Percentiles rank a stretch among this genome's conserved stretches.
Conservation (phyloP, 805 yeast species). For the Pichia californica region DNA sequence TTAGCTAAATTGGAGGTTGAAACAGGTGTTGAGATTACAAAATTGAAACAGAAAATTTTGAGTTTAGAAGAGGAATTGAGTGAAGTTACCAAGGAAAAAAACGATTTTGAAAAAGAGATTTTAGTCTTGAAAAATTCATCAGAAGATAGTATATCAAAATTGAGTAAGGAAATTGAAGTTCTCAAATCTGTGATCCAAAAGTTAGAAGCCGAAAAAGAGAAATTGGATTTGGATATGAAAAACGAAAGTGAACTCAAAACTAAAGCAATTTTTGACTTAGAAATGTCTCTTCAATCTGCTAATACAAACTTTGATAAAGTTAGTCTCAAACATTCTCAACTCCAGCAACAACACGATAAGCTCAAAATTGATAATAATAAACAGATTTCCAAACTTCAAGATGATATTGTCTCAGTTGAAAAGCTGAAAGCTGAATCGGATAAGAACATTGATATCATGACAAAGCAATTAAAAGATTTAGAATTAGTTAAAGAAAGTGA, state of each 20-base stretch:
- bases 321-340: slow-evolving; percentile 64
- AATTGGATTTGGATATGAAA: not conserved
- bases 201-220: not conserved
- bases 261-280: slow-evolving; percentile 18
- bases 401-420: not conserved
- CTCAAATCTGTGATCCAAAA: not conserved
- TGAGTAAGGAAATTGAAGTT: slow-evolving; percentile 55
- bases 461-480: not conserved
- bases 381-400: not conserved
- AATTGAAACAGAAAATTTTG: not conserved
- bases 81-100: not conserved
- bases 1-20: not conserved
- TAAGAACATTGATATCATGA: not conserved
- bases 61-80: not conserved
- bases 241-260: slow-evolving; percentile 11
- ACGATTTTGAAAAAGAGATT: not conserved
- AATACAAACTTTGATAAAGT: slow-evolving; percentile 66
- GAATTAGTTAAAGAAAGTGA: slow-evolving; percentile 1
- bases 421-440: not conserved
- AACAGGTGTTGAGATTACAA: not conserved
- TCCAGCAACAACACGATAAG: slow-evolving; percentile 24
- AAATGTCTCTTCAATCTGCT: slow-evolving; percentile 33
- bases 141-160: not conserved
- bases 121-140: not conserved
- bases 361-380: not conserved